Base-by-base conservation (phyloP, 768 basidiomycete species). In the Fibroporia radiculosa region DNA sequence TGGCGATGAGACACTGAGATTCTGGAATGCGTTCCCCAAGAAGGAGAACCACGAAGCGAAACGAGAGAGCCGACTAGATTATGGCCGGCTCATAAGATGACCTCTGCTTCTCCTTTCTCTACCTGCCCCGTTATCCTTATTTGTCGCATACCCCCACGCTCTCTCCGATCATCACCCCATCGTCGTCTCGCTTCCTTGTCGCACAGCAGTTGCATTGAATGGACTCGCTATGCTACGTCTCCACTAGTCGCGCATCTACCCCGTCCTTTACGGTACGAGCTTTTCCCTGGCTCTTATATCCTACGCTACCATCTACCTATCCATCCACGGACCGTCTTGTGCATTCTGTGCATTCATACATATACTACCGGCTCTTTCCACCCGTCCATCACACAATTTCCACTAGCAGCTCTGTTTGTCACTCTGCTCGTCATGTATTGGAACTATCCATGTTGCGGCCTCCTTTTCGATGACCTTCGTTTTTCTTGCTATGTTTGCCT, bases 1-100 rank as follows among this genome's bases (percentile, higher is more conserved):
- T 0, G 95, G 95, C 0, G 95, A 99, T 62, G 95, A 98, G 67
- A 99, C 95, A 3, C 66, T 99, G 42, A 66, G 93, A 50, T 98
- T 98, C 65, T 98, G 95, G 95, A 95, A 92, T 62, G 93, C 92
- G 0, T 97, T 99, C 58, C 87, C 88, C n/a, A 82, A 79, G 64
- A 75, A 69, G 52, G 82, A 81, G 44, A 63, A 58, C 29, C 59
- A 60, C 22, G 65, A 62, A 36, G 58, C 62, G 29, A 64, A 53
- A 54, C 52, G 57, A 26, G 62, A 71, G 27, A 73, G 70, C 20
- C 58, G 54, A 40, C 54, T 75, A 42, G 73, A 75, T 44, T 75
- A 72, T 57, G 70, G 69, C 31, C 65, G 63, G 44, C 64, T 67
- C 41, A 68, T 68, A 20, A 64, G 66, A 22, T 66, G 40, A 48